Base-by-base conservation (phyloP, 2,329 filamentous ascomycete genomes). In the Exophiala viscosa region DNA sequence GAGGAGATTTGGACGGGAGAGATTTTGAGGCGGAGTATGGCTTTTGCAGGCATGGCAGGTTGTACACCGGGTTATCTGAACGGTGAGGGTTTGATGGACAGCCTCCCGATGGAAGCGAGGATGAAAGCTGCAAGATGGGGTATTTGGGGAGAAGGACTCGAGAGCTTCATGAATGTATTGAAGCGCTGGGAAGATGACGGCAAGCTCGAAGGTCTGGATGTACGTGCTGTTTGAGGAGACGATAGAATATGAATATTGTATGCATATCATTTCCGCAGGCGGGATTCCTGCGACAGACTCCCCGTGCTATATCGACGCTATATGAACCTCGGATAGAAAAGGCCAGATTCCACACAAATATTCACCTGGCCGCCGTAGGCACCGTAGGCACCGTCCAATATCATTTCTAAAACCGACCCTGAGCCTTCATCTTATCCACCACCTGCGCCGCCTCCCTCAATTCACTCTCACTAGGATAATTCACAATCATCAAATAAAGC, bases 21-120 rank as follows among this genome's bases (percentile, higher is more conserved):
- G 44, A 69, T 77, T 39, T 61, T 76, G 60, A 63, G 63, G 45
- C 67, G 70, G 1, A 74, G 74, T 0, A 66, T 65, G 6, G 69
- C 69, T 23, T 70, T 74, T 35, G 69, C 70, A 0, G 67, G 68
- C 6, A 50, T 76, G 15, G 62, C 65, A 4, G 70, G 75, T 11
- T 84, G 80, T 65, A 81, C 78, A n/a, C 80, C 80, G 0, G 70
- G 75, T 10, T 83, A 82, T 58, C 65, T 76, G 35, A 82, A 78
- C 43, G 66, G 62, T 17, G 76, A 81, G 63, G 75, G 71, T 2
- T 63, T 67, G 33, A 50, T 63, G n/a, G 57, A 33, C 11, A 45
- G 43, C 20, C 11, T 59, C 20, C 46, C 45, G 17, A 60, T 49
- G 11, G 67, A 66, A 53, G 66, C 66, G 2, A 58, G 65, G 57